These are phyloP conservation scores for Pseudoscleropodium purum DNA, from an alignment of 225 moss, liverwort and hornwort genomes.

Conservation along the genomic window DNA sequence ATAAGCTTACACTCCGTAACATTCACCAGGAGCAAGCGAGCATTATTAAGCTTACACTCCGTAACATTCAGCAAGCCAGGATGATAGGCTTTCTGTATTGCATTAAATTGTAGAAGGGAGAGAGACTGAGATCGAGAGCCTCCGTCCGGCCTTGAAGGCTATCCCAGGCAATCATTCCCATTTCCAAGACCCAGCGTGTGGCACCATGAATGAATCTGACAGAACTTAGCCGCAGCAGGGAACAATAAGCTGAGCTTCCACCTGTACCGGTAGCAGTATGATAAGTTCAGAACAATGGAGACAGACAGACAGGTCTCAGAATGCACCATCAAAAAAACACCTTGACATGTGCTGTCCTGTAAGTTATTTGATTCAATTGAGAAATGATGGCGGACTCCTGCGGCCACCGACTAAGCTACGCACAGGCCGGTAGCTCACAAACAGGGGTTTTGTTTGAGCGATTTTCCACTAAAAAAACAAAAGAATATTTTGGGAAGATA, in stretches of 20 bases:
- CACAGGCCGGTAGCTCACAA: no score
- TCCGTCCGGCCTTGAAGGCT: not conserved
- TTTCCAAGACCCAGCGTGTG: not conserved
- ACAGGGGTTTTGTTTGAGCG: no score
- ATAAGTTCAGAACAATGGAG: no score
- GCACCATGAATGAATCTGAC: not conserved
- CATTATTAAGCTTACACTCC: no score
- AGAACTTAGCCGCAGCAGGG: not conserved
- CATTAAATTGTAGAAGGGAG: not conserved
- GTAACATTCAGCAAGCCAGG: not conserved
- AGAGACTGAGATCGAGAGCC: not conserved
- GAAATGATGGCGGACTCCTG: not conserved
- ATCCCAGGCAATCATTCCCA: not conserved
- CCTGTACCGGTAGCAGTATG: not conserved
- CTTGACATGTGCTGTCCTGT: not conserved
- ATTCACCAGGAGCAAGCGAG: no score
- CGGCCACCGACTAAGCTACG: not conserved
- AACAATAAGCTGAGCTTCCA: not conserved
- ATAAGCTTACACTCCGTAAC: no score
- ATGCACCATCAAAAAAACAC: not conserved
- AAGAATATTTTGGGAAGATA: no score
- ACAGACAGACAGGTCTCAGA: not conserved
- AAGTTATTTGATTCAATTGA: not conserved
- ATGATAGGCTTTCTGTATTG: not conserved
- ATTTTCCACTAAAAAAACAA: no score